These are phyloP conservation scores for Tanacetum coccineum DNA, from an alignment of 129 eudicot genomes.

Conservation along the genomic window DNA sequence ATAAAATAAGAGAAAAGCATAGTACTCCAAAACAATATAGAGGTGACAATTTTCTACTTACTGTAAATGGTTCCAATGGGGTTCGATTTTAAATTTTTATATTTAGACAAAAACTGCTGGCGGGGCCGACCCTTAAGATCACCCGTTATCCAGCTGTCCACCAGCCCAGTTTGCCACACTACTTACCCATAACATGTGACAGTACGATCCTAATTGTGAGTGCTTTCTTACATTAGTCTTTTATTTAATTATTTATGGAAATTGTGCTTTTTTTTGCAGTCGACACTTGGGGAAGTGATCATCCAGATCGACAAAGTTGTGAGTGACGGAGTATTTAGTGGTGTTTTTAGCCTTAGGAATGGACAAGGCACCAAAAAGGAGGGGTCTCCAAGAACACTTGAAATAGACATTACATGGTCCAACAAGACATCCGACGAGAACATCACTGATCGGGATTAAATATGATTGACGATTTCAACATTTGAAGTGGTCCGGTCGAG, in stretches of 20 bases:
- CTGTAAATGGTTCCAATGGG: not conserved
- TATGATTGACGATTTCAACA: conserved; percentile 11
- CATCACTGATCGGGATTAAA: conserved; percentile 7
- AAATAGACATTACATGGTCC: conserved; percentile 80
- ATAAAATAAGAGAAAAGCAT: too few species aligned
- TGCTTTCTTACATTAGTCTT: too few species aligned
- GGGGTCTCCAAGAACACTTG: conserved; percentile 56
- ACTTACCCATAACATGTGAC: too few species aligned
- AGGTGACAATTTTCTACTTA: not conserved
- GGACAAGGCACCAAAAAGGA: conserved; percentile 43
- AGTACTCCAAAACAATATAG: not conserved
- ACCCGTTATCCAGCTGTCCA: too few species aligned
- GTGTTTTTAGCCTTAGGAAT: conserved; percentile 57
- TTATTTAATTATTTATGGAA: too few species aligned
- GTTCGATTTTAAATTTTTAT: not conserved
- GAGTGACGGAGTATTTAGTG: conserved; percentile 68
- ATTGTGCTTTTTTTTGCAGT: conserved; percentile 35
- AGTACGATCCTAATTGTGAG: too few species aligned
- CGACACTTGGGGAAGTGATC: conserved; percentile 61
- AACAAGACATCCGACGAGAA: conserved; percentile 37
- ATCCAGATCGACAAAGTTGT: conserved; percentile 84
- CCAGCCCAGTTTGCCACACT: too few species aligned
- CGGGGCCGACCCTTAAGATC: too few species aligned
- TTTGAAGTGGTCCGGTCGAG: conserved; percentile 4
- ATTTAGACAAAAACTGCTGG: not conserved